Evolutionary conservation across 768 basidiomycete genomes (phyloP).

Genomic region (Sistotremastrum niveocremeum): DNA sequence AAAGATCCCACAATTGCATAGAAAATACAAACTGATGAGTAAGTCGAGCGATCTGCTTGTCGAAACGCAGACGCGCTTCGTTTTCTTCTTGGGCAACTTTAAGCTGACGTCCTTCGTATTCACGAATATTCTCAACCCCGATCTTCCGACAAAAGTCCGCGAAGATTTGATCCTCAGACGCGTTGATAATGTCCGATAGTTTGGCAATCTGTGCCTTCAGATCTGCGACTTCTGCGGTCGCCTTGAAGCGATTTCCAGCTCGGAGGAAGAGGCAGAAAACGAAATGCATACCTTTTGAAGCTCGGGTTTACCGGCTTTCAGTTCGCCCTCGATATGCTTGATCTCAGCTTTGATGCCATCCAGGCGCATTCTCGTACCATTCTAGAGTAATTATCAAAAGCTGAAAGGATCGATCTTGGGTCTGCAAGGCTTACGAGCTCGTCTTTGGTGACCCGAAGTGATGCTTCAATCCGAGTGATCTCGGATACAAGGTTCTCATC

Average conservation of each 20-base stretch:
- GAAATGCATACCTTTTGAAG: constrained; percentile 44
- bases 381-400: constrained; percentile 27
- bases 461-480: constrained; percentile 66
- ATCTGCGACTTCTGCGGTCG: neutral
- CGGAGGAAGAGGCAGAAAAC: neutral
- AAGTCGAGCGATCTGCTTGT: constrained; percentile 76
- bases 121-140: constrained; percentile 68
- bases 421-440: constrained; percentile 48
- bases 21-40: constrained; percentile 57
- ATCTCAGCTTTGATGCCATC: constrained; percentile 74
- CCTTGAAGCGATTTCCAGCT: neutral
- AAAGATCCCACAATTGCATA: neutral
- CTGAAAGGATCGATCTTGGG: neutral
- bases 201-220: constrained; percentile 33
- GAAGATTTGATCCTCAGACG: constrained; percentile 74
- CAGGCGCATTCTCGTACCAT: constrained; percentile 59
- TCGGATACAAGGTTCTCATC: constrained; percentile 72
- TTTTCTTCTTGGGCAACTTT: constrained; percentile 81
- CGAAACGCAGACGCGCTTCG: constrained; percentile 68
- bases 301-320: constrained; percentile 54
- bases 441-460: constrained; percentile 62
- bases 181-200: constrained; percentile 46
- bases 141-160: constrained; percentile 67
- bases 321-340: constrained; percentile 62
- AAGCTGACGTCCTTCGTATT: constrained; percentile 87